A percentile compares a stretch with the other conserved stretches of the same genome.
phyloP scores from a whole-genome alignment of 805 yeast genomes.

The Kuraishia ogatae region DNA sequence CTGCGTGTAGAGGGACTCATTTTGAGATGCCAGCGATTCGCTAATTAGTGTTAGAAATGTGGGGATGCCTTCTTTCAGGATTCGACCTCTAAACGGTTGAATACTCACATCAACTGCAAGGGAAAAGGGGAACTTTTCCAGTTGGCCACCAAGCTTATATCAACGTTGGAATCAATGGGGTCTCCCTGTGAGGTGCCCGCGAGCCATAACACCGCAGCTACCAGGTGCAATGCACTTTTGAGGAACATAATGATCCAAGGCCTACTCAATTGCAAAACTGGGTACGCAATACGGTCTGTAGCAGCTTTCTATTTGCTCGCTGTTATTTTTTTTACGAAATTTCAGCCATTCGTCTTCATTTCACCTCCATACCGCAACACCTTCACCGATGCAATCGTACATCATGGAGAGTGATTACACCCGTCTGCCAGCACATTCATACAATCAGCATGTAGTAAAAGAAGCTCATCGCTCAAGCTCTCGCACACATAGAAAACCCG shows the following conservation, averaged over 20 bases:
- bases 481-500: not conserved
- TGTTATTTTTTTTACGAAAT: too few relatives aligned
- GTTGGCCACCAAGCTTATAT: conserved; percentile 24
- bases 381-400: too few relatives aligned
- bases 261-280: not conserved
- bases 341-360: too few relatives aligned
- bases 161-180: conserved; percentile 10
- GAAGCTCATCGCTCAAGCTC: not conserved
- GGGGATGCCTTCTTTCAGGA: too few relatives aligned
- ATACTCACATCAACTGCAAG: conserved; percentile 23
- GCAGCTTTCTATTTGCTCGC: not conserved
- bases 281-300: not conserved
- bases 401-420: too few relatives aligned
- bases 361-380: not conserved
- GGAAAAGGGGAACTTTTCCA: conserved; percentile 34
- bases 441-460: not conserved
- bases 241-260: not conserved
- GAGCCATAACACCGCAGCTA: conserved; percentile 1
- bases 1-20: conserved; percentile 28
- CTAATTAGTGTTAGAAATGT: conserved; percentile 3
- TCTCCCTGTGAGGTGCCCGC: not conserved
- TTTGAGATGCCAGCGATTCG: conserved; percentile 28
- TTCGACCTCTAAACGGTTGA: too few relatives aligned
- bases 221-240: not conserved
- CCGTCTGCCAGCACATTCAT: not conserved